These are phyloP conservation scores for Crithidia bombi DNA, from an alignment of 208 protist genomes.

Conservation along the genomic window DNA sequence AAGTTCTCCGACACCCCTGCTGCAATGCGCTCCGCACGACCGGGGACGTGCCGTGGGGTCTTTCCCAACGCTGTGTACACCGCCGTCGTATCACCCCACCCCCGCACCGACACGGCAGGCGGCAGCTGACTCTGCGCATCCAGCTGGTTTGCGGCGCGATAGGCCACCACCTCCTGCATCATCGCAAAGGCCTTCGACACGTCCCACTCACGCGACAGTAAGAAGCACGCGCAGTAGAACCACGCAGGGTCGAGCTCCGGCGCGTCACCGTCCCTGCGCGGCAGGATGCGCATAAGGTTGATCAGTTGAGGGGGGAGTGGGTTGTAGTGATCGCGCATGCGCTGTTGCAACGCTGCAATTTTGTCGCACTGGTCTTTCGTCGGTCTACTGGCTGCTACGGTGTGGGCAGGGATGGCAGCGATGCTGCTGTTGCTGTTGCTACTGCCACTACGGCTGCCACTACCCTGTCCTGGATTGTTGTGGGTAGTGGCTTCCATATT, in stretches of 20 bases:
- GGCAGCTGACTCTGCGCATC: conserved; percentile 51
- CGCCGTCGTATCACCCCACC: conserved; percentile 36
- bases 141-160: conserved; percentile 38
- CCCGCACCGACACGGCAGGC: conserved; percentile 48
- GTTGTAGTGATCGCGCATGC: conserved; percentile 36
- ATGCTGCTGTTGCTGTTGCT: neutral
- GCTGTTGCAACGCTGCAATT: conserved; percentile 45
- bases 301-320: conserved; percentile 16
- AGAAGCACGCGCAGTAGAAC: conserved; percentile 50
- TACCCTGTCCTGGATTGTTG: no score
- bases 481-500: no score
- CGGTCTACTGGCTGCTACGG: neutral
- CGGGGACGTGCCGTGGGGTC: neutral
- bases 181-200: conserved; percentile 62
- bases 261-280: neutral
- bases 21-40: conserved; percentile 40
- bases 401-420: neutral
- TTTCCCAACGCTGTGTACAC: conserved; percentile 15
- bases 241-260: conserved; percentile 34
- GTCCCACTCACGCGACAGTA: conserved; percentile 58
- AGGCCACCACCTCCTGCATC: conserved; percentile 37
- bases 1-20: conserved; percentile 27
- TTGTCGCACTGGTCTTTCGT: conserved; percentile 39
- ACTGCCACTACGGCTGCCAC: no score
- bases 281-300: conserved; percentile 8